Evolutionary conservation across 176 grass and related monocot genomes (phyloP), one percentile per base, ranked within the genome.

Genomic region (Triticum timopheevii): DNA sequence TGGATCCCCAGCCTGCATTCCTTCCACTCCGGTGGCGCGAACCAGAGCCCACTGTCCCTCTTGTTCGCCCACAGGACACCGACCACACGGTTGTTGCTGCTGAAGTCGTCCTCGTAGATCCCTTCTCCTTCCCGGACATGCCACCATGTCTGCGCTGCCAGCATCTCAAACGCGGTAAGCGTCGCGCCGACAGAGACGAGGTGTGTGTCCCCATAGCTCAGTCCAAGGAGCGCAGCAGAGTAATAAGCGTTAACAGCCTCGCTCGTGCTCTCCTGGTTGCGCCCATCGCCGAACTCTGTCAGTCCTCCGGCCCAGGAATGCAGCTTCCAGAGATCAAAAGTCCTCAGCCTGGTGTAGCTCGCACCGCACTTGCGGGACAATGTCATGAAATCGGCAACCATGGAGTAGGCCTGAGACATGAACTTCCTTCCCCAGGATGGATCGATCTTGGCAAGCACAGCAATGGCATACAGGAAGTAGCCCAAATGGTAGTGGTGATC

Each of bases 401-500:
- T 86, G 70, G 94, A 81, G 80, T 96, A 99, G 79, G 92, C 93
- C 73, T 94, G 94, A 3, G 80, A 65, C 92, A 92, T 99, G 90
- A 94, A 89, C 83, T 90, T 93, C 84, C 94, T 87, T n/a, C 94
- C 92, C 97, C 97, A 99, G 36, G 59, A 45, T 0, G 92, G 89
- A 38, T 99, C 97, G 8, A 93, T n/a, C 92, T 99, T 99, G 22
- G 89, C 70, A n/a, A 99, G 91, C 77, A 99, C 94, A 0, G 94
- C 97, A 28, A 99, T 96, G 69, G 97, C 92, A 47, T 99, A 99
- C 2, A 99, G 75, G 83, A 99, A 99, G 89, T 99, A 99, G 7
- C 97, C 97, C 77, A 99, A 58, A 73, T 99, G 97, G 92, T 99
- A 99, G 83, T 99, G 97, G 83, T 99, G 97, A 36, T 99, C 94